Evolutionary conservation across 2,329 filamentous ascomycete genomes (phyloP).

Genomic region (Colletotrichum aenigma): DNA sequence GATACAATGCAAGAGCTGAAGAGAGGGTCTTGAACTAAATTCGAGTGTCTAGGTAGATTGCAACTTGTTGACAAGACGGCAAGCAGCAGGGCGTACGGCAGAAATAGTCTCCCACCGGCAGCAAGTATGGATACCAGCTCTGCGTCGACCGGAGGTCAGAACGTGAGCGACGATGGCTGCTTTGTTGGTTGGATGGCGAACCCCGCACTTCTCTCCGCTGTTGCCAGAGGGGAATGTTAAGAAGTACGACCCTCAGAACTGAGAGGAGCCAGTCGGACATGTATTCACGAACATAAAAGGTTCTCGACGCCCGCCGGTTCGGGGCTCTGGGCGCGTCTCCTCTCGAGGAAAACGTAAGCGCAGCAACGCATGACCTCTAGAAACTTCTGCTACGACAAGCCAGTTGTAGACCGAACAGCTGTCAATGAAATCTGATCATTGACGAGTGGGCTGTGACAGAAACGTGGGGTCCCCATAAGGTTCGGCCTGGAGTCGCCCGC

Average conservation of each 20-base stretch:
- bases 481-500: neutral
- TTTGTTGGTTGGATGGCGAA: neutral
- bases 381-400: neutral
- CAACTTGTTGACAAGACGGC: neutral
- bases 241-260: neutral
- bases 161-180: neutral
- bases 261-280: neutral
- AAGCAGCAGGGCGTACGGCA: neutral
- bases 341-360: neutral
- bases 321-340: neutral
- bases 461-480: slow-evolving; percentile 7
- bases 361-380: neutral
- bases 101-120: neutral
- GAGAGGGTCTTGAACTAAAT: neutral
- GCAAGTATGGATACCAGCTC: neutral
- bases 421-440: neutral
- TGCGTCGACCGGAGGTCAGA: neutral
- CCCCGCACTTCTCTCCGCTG: neutral
- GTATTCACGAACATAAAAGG: neutral
- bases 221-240: neutral
- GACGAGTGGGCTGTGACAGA: neutral
- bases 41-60: neutral
- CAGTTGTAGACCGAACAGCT: neutral
- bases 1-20: neutral
- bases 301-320: neutral